phyloP scores from a whole-genome alignment of 768 basidiomycete species.

The Macrolepiota dolichaula region DNA sequence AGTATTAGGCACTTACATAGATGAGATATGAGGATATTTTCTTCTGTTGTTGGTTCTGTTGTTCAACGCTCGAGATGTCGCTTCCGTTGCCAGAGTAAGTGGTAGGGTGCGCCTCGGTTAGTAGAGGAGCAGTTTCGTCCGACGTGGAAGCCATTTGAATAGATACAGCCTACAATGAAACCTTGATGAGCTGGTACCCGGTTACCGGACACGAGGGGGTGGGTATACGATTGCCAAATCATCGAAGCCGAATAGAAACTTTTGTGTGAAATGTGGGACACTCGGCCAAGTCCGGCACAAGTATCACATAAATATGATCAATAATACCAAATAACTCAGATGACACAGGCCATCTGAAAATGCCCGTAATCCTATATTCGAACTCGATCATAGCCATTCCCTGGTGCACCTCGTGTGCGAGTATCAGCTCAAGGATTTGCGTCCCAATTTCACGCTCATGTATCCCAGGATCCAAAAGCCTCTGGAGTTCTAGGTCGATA shows the following conservation, averaged over 20 bases:
- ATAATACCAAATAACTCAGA: no score
- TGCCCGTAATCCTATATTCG: no score
- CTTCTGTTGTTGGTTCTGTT: constrained; percentile 1
- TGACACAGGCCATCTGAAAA: no score
- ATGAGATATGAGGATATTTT: background rate
- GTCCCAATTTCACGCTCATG: no score
- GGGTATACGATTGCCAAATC: background rate
- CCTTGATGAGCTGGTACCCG: background rate
- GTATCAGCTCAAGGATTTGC: no score
- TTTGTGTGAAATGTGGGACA: no score
- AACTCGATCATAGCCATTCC: no score
- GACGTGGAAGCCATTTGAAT: constrained; percentile 19
- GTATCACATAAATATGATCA: no score
- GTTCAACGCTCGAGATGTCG: constrained; percentile 11
- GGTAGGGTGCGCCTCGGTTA: constrained; percentile 14
- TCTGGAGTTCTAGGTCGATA: no score
- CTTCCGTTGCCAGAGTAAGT: constrained; percentile 13
- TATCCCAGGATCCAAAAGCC: no score
- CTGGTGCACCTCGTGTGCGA: no score
- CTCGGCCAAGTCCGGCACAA: no score
- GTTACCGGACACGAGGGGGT: background rate
- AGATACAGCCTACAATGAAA: background rate
- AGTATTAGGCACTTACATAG: constrained; percentile 24
- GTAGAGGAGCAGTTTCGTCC: constrained; percentile 33
- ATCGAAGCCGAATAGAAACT: background rate